Base-by-base conservation (phyloP, 305 asterid species). In the Fraxinus paxiana region DNA sequence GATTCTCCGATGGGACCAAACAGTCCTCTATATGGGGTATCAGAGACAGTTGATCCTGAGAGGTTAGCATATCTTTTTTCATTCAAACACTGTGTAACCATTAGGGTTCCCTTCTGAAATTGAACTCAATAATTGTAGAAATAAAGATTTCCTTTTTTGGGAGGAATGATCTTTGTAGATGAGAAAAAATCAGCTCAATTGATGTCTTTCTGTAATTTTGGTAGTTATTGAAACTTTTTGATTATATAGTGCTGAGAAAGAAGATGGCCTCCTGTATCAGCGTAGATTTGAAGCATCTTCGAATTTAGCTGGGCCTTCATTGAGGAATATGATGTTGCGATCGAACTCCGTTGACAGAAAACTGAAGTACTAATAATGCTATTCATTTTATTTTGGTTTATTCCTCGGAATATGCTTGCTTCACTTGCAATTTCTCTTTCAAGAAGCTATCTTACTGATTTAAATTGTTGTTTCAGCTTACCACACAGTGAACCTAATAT, bases 1-100 rank as follows among this genome's bases (percentile, higher is more conserved):
- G 99, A 96, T 92, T 96, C 99, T 38, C 98, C 99, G n/a, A 84
- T 96, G 88, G 99, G 94, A 88, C 99, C 99, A 51, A 94, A 96
- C 84, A 96, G 99, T 87, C 99, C 99, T 70, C 94, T 94, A n/a
- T 94, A 85, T 81, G 99, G 97, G 84, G 88, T 89, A 84, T 83
- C 98, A 5, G 99, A 96, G 79, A 86, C 90, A 87, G 91, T 80
- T 78, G 98, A 94, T 85, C 82, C 90, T 38, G 99, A 93, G 86
- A 87, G 97, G 99, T 95, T 70, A 83, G 86, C 76, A 76, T 86
- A 20, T 43, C n/a, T 20, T 24, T 33, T 12, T 71, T 26, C 70
- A 69, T 38, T 80, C 78, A 82, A 77, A 35, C 35, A 75, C 20
- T n/a, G 17, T 75, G 24, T 59, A 59, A 46, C 76, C 75, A 77